Evolutionary conservation across 1,139 yeast genomes (phyloP).

Genomic region (Kluyveromyces sp.): DNA sequence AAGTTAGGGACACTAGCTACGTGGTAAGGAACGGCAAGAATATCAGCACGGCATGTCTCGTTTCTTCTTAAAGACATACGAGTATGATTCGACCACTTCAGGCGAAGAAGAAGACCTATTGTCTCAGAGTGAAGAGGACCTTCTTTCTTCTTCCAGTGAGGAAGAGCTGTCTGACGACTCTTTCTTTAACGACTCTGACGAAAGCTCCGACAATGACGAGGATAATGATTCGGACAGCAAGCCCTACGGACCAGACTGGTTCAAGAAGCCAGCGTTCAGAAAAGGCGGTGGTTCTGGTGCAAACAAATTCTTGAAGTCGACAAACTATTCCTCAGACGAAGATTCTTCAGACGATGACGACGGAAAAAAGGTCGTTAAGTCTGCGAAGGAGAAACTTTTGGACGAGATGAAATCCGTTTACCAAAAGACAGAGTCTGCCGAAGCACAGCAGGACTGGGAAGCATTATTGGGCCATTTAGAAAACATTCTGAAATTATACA

Average conservation of each 20-base stretch:
- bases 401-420: conserved; percentile 75
- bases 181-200: conserved; percentile 27
- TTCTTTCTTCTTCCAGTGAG: conserved; percentile 43
- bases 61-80: conserved; percentile 56
- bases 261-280: conserved; percentile 36
- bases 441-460: conserved; percentile 74
- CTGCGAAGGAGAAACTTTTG: conserved; percentile 85
- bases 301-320: conserved; percentile 30
- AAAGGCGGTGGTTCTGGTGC: conserved; percentile 29
- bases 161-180: conserved; percentile 33
- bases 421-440: conserved; percentile 64
- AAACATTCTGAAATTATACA: conserved; percentile 57
- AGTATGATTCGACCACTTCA: conserved; percentile 56
- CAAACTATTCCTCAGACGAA: conserved; percentile 37
- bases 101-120: conserved; percentile 72
- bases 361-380: conserved; percentile 77
- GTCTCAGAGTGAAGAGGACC: conserved; percentile 64
- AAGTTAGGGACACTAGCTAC: not conserved
- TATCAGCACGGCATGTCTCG: conserved; percentile 45
- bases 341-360: conserved; percentile 51
- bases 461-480: conserved; percentile 72
- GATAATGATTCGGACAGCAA: conserved; percentile 35
- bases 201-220: conserved; percentile 38
- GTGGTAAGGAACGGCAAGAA: conserved; percentile 4
- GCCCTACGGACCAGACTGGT: conserved; percentile 37